phyloP scores from a whole-genome alignment of 441 rosid species.

The Aquilaria agallochum region DNA sequence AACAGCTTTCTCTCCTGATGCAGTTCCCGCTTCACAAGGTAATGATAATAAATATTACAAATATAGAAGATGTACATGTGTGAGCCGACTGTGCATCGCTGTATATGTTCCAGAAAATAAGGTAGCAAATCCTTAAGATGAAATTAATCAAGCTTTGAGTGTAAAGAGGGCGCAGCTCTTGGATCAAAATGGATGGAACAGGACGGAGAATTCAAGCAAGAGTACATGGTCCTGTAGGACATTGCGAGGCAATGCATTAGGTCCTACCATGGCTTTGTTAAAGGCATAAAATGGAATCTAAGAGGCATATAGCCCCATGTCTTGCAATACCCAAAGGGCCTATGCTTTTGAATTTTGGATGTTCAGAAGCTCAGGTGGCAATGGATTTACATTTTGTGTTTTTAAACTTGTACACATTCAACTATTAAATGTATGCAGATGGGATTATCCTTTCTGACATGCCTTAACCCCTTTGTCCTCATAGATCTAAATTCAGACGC shows the following conservation, averaged over 20 bases:
- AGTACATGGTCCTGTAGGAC: slow-evolving; percentile 54
- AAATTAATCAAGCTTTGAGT: slow-evolving; percentile 51
- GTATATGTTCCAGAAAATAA: slow-evolving; percentile 40
- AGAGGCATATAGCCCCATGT: slow-evolving; percentile 3
- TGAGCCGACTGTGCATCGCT: background rate
- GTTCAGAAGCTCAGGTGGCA: no score
- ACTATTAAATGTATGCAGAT: no score
- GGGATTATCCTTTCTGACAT: no score
- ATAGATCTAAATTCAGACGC: no score
- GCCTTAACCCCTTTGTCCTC: no score
- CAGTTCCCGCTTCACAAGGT: slow-evolving; percentile 36
- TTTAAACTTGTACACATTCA: no score
- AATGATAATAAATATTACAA: slow-evolving; percentile 2
- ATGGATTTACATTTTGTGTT: no score
- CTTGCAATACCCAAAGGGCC: no score
- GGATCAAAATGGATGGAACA: slow-evolving; percentile 48
- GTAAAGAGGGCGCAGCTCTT: slow-evolving; percentile 66
- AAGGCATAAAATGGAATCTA: slow-evolving; percentile 56
- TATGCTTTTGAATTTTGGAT: no score
- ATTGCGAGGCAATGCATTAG: slow-evolving; percentile 68
- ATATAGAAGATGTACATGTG: slow-evolving; percentile 2
- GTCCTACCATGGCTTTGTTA: slow-evolving; percentile 72
- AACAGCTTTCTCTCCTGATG: no score
- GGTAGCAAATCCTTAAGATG: slow-evolving; percentile 53
- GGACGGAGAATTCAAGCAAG: slow-evolving; percentile 41